Evolutionary conservation across 495 filamentous ascomycete species (phyloP), one percentile per base, ranked within the genome.

Genomic region (Talaromyces borbonicus): DNA sequence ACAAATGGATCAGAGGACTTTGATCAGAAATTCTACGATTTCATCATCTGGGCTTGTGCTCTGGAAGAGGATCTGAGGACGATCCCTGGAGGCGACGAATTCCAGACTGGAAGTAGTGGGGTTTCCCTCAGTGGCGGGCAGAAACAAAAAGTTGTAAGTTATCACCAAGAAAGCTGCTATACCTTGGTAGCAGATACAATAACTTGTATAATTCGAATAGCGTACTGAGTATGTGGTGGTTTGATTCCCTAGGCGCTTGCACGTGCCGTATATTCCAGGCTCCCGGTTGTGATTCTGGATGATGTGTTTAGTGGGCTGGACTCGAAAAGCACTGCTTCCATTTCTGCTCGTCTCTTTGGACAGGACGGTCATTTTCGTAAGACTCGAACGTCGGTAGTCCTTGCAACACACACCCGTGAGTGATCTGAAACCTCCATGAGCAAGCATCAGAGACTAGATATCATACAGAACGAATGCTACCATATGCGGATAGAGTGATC

Each of bases 61-160:
- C 62, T 88, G n/a, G 65, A 65, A 4, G 60, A 68, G 32, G 80
- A 84, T 55, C 57, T 84, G 35, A 57, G 58, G 35, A 66, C 67
- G 12, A 59, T 84, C 15, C 69, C 76, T 2, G 56, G 65, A 15
- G 75, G 72, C 0, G 77, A 85, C 50, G 14, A 12, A 12, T 5
- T 23, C 8, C 24, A 6, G 3, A 83, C 79, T 5, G 83, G 81
- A 11, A 80, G 72, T 60, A 77, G 77, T 46, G 83, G 81, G 0
- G 69, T 80, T 42, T 66, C 69, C 1, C 65, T 87, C 8, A 79
- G 74, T 51, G 81, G 81, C 8, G 83, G 82, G 0, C 82, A 85
- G 49, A 78, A 74, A 50, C 81, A 85, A 54, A 65, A 81, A 4
- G 66, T 85, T 45, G 67, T 67, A 49, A 50, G 64, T 56, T 41